phyloP scores from a whole-genome alignment of 2,329 filamentous ascomycete genomes.

The Thielaviopsis punctulata region DNA sequence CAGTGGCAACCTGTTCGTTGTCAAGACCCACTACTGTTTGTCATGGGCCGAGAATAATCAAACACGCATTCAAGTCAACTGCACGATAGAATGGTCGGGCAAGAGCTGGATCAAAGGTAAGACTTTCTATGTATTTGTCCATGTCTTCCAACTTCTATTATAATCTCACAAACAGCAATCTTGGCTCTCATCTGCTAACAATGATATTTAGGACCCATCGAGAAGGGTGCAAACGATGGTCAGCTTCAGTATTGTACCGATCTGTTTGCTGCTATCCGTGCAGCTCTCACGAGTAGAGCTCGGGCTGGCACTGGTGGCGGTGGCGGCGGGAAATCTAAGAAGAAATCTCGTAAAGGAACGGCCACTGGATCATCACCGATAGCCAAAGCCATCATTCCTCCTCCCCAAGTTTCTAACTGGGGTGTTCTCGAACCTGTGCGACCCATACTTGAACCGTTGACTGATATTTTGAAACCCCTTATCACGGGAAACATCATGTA shows the following conservation, averaged over 20 bases:
- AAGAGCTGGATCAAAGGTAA: constrained; percentile 96
- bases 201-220: constrained; percentile 58
- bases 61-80: constrained; percentile 75
- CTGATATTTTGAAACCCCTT: constrained; percentile 52
- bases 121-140: constrained; percentile 15
- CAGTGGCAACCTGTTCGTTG: constrained; percentile 75
- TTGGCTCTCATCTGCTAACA: background rate
- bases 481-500: constrained; percentile 65
- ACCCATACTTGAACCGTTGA: constrained; percentile 48
- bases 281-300: constrained; percentile 50
- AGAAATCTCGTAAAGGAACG: constrained; percentile 39
- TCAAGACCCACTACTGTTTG: constrained; percentile 88
- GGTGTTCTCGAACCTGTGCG: constrained; percentile 67
- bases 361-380: constrained; percentile 25
- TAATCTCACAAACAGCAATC: background rate
- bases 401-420: constrained; percentile 40
- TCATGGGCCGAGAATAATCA: constrained; percentile 79
- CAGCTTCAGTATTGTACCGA: constrained; percentile 72
- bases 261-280: constrained; percentile 55
- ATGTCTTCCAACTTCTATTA: background rate
- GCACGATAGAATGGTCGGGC: constrained; percentile 84
- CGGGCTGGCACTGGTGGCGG: constrained; percentile 29
- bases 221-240: constrained; percentile 85
- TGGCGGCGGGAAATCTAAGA: constrained; percentile 39
- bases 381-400: constrained; percentile 22